Evolutionary conservation across 2,329 filamentous ascomycete genomes (phyloP).

Genomic region (Sporothrix dimorphospora): DNA sequence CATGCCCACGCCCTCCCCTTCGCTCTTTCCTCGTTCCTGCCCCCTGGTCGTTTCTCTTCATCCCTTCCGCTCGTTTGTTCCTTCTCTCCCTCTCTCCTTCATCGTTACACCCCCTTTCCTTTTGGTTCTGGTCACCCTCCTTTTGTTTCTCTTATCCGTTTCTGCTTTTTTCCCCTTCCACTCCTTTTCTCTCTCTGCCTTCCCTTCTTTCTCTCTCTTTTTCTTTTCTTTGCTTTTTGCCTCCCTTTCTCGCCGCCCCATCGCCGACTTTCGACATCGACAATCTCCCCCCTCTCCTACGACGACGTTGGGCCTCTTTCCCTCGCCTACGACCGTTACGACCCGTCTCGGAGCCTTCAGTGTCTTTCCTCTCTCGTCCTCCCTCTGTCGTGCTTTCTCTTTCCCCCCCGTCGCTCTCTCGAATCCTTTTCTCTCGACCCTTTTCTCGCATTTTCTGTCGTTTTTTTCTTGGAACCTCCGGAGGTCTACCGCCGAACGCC

Average conservation of each 20-base stretch:
- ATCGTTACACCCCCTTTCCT: conserved; percentile 16
- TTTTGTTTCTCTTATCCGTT: conserved; percentile 20
- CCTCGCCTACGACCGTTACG: conserved; percentile 37
- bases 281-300: conserved; percentile 35
- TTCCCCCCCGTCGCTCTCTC: conserved; percentile 21
- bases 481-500: conserved; percentile 36
- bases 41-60: conserved; percentile 2
- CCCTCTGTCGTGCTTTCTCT: conserved; percentile 24
- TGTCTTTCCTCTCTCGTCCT: conserved; percentile 30
- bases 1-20: background rate
- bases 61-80: conserved; percentile 3
- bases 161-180: background rate
- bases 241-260: conserved; percentile 30
- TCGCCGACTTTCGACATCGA: conserved; percentile 38
- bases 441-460: conserved; percentile 21
- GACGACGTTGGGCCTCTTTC: conserved; percentile 34
- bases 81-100: conserved; percentile 7
- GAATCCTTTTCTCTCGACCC: conserved; percentile 16
- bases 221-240: background rate
- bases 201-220: background rate
- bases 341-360: conserved; percentile 36
- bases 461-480: conserved; percentile 34
- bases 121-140: background rate
- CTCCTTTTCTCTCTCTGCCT: background rate
- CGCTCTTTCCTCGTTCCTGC: conserved; percentile 7